Conservation (phyloP, 2,329 filamentous ascomycete species). For the Pseudopyricularia cyperi region DNA sequence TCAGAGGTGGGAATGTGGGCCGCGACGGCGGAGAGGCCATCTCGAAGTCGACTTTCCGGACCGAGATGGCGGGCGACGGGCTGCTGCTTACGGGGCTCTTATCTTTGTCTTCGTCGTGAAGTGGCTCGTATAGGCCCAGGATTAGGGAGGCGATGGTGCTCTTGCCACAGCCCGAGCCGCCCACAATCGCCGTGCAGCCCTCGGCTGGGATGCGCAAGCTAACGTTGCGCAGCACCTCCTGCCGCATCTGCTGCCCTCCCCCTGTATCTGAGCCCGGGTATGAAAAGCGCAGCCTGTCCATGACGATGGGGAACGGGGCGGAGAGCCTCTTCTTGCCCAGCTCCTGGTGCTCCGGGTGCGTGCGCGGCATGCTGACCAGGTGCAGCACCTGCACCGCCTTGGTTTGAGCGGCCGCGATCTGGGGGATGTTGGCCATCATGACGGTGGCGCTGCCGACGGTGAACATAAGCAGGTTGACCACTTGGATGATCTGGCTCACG, state of each 20-base stretch:
- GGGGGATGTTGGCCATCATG: slow-evolving; percentile 64
- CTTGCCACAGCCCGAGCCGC: slow-evolving; percentile 81
- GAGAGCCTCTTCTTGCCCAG: slow-evolving; percentile 21
- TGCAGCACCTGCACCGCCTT: slow-evolving; percentile 61
- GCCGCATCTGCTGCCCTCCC: slow-evolving; percentile 9
- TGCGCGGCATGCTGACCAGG: slow-evolving; percentile 46
- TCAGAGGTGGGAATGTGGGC: no score
- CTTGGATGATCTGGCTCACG: slow-evolving; percentile 51
- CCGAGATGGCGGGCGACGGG: neutral
- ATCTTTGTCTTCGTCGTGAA: neutral
- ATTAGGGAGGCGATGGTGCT: slow-evolving; percentile 69
- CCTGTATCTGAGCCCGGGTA: slow-evolving; percentile 45
- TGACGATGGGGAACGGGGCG: slow-evolving; percentile 29
- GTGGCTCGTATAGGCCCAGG: slow-evolving; percentile 51
- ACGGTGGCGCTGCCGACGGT: slow-evolving; percentile 60
- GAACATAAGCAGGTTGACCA: slow-evolving; percentile 75
- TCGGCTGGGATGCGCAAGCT: slow-evolving; percentile 53
- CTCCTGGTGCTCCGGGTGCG: slow-evolving; percentile 37
- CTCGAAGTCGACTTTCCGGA: neutral
- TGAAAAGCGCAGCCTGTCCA: slow-evolving; percentile 53
- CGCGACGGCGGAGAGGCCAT: neutral
- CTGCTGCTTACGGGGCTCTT: neutral
- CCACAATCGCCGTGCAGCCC: slow-evolving; percentile 61
- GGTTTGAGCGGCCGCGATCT: slow-evolving; percentile 61
- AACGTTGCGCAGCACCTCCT: slow-evolving; percentile 47